These are phyloP conservation scores for Fusarium redolens DNA, from an alignment of 2,329 filamentous ascomycete genomes.

Conservation along the genomic window DNA sequence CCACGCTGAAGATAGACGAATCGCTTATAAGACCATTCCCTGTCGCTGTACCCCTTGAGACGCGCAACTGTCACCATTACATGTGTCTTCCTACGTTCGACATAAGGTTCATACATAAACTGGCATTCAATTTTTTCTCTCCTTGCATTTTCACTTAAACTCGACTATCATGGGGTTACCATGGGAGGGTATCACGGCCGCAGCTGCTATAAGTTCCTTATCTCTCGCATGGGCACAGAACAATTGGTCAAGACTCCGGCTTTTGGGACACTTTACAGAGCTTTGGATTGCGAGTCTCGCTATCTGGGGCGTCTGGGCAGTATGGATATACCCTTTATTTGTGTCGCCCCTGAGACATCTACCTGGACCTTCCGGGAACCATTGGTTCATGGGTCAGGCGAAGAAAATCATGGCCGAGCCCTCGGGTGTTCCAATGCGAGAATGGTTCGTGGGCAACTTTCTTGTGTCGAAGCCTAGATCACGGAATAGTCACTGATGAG, in stretches of 20 bases:
- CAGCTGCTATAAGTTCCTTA: conserved; percentile 41
- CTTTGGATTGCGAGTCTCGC: conserved; percentile 52
- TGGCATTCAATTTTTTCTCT: background rate
- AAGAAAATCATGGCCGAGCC: conserved; percentile 52
- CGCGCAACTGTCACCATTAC: conserved; percentile 21
- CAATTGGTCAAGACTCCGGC: conserved; percentile 47
- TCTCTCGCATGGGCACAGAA: conserved; percentile 31
- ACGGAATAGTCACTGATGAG: conserved; percentile 12
- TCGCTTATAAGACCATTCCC: conserved; percentile 40
- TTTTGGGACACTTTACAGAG: conserved; percentile 50
- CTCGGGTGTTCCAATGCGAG: conserved; percentile 58
- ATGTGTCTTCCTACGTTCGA: conserved; percentile 15
- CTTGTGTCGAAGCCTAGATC: background rate
- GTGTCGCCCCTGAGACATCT: conserved; percentile 63
- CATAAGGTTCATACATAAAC: conserved; percentile 3
- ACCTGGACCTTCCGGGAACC: conserved; percentile 57
- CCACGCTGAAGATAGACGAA: conserved; percentile 31
- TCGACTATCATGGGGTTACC: conserved; percentile 37
- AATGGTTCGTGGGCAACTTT: conserved; percentile 56
- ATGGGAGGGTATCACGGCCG: conserved; percentile 40
- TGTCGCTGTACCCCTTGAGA: conserved; percentile 34
- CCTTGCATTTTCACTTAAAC: background rate
- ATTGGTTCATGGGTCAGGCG: conserved; percentile 63
- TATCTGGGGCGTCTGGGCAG: conserved; percentile 53
- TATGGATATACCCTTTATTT: conserved; percentile 61